Evolutionary conservation across 2,329 filamentous ascomycete species (phyloP).

Genomic region (Proliferodiscus dingleyae): DNA sequence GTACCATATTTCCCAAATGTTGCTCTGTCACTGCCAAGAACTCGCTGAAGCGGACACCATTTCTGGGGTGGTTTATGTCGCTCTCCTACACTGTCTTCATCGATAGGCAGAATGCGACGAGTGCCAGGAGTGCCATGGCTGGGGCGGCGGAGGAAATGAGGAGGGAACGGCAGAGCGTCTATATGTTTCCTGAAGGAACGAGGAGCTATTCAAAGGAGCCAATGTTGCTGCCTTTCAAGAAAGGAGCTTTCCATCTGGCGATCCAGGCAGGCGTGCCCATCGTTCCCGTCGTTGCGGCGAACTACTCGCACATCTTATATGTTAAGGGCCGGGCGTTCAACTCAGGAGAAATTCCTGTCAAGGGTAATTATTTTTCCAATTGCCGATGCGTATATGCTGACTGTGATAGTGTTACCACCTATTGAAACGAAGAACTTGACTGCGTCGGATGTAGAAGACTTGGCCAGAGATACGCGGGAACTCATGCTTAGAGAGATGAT

Average conservation of each 20-base stretch:
- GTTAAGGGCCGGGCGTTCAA: constrained; percentile 61
- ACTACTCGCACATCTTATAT: constrained; percentile 70
- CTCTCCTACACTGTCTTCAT: constrained; percentile 91
- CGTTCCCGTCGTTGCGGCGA: constrained; percentile 76
- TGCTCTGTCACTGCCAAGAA: constrained; percentile 92
- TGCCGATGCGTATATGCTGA: constrained; percentile 12
- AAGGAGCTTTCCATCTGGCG: constrained; percentile 94
- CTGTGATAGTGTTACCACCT: constrained; percentile 63
- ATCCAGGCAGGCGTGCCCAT: constrained; percentile 91
- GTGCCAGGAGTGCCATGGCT: constrained; percentile 79
- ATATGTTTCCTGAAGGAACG: constrained; percentile 89
- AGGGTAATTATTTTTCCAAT: constrained; percentile 46
- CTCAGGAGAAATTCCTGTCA: constrained; percentile 66
- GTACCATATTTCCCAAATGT: constrained; percentile 81
- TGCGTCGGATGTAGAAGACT: constrained; percentile 69
- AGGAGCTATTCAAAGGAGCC: constrained; percentile 82
- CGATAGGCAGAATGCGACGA: constrained; percentile 78
- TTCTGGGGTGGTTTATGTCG: constrained; percentile 92
- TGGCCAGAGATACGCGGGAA: constrained; percentile 64
- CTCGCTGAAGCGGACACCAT: constrained; percentile 70
- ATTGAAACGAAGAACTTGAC: constrained; percentile 72
- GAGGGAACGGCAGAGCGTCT: constrained; percentile 67
- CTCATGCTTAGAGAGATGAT: constrained; percentile 68
- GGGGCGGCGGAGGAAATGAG: constrained; percentile 78
- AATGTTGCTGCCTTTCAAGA: constrained; percentile 90